phyloP scores from a whole-genome alignment of 139 green algal genomes.

The Micromonas commoda region DNA sequence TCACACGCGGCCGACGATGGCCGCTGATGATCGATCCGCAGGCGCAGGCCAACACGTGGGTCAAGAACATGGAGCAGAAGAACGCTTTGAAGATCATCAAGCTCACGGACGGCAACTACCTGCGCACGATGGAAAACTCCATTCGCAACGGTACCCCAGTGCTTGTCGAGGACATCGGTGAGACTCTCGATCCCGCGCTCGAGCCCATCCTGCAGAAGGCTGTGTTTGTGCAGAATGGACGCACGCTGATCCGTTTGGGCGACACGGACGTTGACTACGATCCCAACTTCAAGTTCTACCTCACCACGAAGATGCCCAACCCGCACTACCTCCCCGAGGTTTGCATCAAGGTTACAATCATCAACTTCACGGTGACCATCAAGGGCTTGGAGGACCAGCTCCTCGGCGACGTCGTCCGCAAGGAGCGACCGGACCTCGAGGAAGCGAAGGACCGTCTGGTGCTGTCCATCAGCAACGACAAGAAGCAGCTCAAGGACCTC shows the following conservation, averaged over 20 bases:
- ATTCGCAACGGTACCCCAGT: conserved; percentile 63
- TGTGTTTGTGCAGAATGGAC: conserved; percentile 52
- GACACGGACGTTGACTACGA: conserved; percentile 73
- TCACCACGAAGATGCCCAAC: conserved; percentile 65
- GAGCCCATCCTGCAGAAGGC: conserved; percentile 69
- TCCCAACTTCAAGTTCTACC: conserved; percentile 71
- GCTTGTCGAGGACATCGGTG: conserved; percentile 68
- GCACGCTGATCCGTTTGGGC: conserved; percentile 64
- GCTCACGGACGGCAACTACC: conserved; percentile 63
- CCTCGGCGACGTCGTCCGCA: conserved; percentile 66
- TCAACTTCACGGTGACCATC: conserved; percentile 77
- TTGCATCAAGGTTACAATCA: conserved; percentile 75
- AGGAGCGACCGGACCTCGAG: conserved; percentile 62
- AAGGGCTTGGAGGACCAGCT: conserved; percentile 79
- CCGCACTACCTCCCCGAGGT: conserved; percentile 77
- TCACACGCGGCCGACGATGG: conserved; percentile 66
- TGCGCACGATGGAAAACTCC: conserved; percentile 66
- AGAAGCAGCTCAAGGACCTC: conserved; percentile 72
- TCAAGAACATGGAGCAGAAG: conserved; percentile 69
- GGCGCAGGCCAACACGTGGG: conserved; percentile 69
- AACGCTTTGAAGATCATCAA: conserved; percentile 66
- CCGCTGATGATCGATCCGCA: conserved; percentile 82
- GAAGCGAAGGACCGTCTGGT: conserved; percentile 64
- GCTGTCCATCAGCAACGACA: conserved; percentile 68
- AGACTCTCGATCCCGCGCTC: conserved; percentile 67